Evolutionary conservation across 2,329 filamentous ascomycete species (phyloP).

Genomic region (Paraphoma sp.): DNA sequence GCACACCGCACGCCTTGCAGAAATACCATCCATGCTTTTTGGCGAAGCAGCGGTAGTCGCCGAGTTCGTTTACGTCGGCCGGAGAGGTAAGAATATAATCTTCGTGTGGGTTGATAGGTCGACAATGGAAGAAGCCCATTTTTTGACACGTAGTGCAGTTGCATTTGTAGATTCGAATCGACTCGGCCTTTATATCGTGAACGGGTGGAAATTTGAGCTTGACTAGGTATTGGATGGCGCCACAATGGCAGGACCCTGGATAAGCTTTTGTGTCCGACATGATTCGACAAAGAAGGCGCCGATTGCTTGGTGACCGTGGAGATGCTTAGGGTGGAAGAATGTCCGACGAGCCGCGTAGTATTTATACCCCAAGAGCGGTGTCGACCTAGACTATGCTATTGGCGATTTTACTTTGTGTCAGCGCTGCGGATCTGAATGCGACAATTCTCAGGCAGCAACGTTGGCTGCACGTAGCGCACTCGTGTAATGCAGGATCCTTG

Average conservation of each 20-base stretch:
- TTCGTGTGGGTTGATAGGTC: slow-evolving; percentile 43
- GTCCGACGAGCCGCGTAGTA: neutral
- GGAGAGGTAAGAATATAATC: slow-evolving; percentile 59
- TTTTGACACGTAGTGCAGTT: slow-evolving; percentile 61
- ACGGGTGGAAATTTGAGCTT: slow-evolving; percentile 52
- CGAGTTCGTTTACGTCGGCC: slow-evolving; percentile 41
- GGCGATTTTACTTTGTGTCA: too few relatives aligned
- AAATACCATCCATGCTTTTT: slow-evolving; percentile 53
- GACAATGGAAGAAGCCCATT: slow-evolving; percentile 55
- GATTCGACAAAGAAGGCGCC: neutral
- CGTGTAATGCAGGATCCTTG: neutral
- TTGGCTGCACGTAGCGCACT: neutral
- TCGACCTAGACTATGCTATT: neutral
- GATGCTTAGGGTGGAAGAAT: neutral
- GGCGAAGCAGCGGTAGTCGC: slow-evolving; percentile 49
- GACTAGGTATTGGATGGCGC: slow-evolving; percentile 52
- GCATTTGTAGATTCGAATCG: slow-evolving; percentile 50
- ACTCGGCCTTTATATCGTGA: slow-evolving; percentile 15
- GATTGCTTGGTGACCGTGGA: neutral
- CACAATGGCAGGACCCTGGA: slow-evolving; percentile 58
- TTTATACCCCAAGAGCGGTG: neutral
- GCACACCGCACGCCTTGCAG: slow-evolving; percentile 55
- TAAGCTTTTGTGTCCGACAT: slow-evolving; percentile 33
- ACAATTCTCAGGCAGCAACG: neutral
- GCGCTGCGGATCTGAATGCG: neutral